A percentile compares a stretch with the other conserved stretches of the same genome.
Evolutionary conservation across 2,329 filamentous ascomycete genomes (phyloP).

Genomic region (Fusarium buharicum): DNA sequence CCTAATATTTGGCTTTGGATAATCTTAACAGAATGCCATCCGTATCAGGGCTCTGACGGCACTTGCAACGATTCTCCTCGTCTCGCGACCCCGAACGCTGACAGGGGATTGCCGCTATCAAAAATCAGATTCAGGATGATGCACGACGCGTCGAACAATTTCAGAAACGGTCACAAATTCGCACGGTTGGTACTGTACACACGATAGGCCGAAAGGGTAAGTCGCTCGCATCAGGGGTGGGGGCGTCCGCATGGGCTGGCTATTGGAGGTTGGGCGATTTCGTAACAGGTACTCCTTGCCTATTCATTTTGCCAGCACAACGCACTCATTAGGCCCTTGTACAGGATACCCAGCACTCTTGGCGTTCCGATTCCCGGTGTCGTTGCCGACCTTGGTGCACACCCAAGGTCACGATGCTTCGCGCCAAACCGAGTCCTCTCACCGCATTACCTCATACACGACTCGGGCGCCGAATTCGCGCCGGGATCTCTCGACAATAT

Average conservation of each 20-base stretch:
- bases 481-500: conserved; percentile 43
- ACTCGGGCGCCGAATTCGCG: conserved; percentile 45
- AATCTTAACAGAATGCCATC: conserved; percentile 1
- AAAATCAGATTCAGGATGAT: conserved; percentile 41
- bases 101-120: conserved; percentile 40
- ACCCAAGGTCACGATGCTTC: conserved; percentile 43
- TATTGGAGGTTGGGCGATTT: conserved; percentile 42
- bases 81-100: conserved; percentile 39
- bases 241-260: conserved; percentile 35
- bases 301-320: conserved; percentile 13
- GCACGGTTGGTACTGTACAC: conserved; percentile 34
- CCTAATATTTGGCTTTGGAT: conserved; percentile 15
- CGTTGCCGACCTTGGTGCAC: conserved; percentile 41
- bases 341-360: conserved; percentile 28
- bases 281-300: conserved; percentile 42
- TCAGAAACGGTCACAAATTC: conserved; percentile 33
- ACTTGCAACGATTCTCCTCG: conserved; percentile 42
- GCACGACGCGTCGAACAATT: conserved; percentile 38
- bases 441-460: conserved; percentile 48
- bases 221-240: conserved; percentile 26
- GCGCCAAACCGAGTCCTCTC: conserved; percentile 44
- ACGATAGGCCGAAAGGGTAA: conserved; percentile 24
- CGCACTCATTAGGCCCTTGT: conserved; percentile 21
- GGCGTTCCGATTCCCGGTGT: conserved; percentile 40
- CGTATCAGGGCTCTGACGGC: conserved; percentile 34